These are phyloP conservation scores for Tilletia indica DNA, from an alignment of 1,284 basidiomycete species.

Conservation along the genomic window DNA sequence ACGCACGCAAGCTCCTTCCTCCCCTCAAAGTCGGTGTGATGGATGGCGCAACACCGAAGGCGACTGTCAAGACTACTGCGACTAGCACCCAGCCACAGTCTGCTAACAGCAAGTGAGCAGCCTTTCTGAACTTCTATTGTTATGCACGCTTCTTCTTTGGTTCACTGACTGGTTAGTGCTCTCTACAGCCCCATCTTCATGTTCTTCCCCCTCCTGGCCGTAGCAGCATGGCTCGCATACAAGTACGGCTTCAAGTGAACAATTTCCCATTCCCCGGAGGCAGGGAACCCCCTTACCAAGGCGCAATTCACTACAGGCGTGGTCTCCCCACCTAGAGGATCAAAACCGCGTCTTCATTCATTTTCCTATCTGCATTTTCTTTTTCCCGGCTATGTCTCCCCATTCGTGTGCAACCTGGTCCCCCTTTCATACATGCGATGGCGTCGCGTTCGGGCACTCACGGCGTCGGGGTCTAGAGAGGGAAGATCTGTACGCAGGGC, in stretches of 20 bases:
- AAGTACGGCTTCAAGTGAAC: constrained; percentile 25
- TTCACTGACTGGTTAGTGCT: background rate
- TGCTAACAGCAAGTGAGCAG: constrained; percentile 39
- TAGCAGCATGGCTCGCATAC: constrained; percentile 45
- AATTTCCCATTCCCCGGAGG: too few species aligned
- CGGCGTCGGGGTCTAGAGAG: too few species aligned
- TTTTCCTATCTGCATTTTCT: background rate
- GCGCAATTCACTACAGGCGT: too few species aligned
- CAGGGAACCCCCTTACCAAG: too few species aligned
- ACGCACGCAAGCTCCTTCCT: constrained; percentile 85
- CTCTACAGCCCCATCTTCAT: constrained; percentile 45
- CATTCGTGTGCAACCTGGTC: background rate
- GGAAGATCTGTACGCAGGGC: too few species aligned
- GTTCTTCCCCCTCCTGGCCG: constrained; percentile 44
- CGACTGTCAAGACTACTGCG: constrained; percentile 27
- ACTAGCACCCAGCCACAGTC: constrained; percentile 29
- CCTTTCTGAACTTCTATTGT: background rate
- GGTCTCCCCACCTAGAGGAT: too few species aligned
- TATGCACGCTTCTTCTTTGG: background rate
- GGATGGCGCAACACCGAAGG: constrained; percentile 36
- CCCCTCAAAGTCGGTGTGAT: constrained; percentile 63
- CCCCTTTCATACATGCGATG: background rate
- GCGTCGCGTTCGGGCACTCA: too few species aligned
- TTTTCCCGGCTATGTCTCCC: background rate
- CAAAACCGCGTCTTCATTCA: too few species aligned